Evolutionary conservation across 2,329 filamentous ascomycete species (phyloP).

Genomic region (Fusarium sp.): DNA sequence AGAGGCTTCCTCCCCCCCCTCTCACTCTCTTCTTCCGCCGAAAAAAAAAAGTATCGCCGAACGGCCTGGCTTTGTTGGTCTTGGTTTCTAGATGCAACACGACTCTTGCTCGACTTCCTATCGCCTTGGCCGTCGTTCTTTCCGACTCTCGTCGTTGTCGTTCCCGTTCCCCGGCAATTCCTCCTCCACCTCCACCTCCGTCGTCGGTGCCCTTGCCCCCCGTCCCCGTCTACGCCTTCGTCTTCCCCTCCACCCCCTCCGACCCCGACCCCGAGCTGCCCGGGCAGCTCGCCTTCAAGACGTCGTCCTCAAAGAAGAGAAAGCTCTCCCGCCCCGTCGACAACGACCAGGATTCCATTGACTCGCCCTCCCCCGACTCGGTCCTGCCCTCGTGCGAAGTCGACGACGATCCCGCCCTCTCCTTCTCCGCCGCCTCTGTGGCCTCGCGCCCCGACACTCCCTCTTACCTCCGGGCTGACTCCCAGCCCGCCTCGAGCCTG

Average conservation of each 20-base stretch:
- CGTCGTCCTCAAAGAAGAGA: conserved; percentile 81
- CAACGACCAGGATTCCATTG: conserved; percentile 54
- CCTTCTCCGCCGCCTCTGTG: conserved; percentile 60
- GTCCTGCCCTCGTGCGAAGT: conserved; percentile 66
- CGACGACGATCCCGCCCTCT: conserved; percentile 62
- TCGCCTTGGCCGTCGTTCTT: conserved; percentile 21
- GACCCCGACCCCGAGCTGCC: conserved; percentile 68
- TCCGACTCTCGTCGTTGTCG: conserved; percentile 8
- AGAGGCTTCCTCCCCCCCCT: neutral
- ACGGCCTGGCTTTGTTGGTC: conserved; percentile 25
- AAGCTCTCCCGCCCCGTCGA: conserved; percentile 67
- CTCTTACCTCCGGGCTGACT: conserved; percentile 56
- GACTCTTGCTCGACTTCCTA: conserved; percentile 30
- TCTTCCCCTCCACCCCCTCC: conserved; percentile 28
- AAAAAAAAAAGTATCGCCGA: conserved; percentile 12
- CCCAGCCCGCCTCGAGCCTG: conserved; percentile 61
- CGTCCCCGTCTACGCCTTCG: conserved; percentile 29
- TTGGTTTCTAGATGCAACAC: conserved; percentile 31
- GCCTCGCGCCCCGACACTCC: conserved; percentile 54
- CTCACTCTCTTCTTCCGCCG: conserved; percentile 7
- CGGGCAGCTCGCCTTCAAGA: conserved; percentile 76
- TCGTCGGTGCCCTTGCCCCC: conserved; percentile 21
- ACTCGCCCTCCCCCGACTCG: conserved; percentile 57
- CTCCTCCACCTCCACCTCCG: neutral
- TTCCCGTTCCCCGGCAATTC: conserved; percentile 15